phyloP scores from a whole-genome alignment of 176 grass and related monocot genomes.

The Aegilops sharonensis region DNA sequence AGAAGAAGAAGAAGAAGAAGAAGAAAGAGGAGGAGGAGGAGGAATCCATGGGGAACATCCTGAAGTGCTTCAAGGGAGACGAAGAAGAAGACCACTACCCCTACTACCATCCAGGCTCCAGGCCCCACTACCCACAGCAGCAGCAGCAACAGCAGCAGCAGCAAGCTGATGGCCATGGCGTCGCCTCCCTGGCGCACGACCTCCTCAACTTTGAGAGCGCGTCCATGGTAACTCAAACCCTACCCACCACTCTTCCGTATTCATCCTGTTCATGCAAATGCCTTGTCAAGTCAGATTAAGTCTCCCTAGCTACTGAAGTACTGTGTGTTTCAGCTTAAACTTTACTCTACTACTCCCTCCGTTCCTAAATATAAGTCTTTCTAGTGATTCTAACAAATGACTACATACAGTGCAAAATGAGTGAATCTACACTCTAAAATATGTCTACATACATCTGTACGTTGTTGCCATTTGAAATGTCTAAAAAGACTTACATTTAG shows the following conservation, averaged over 20 bases:
- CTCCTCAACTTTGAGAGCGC: conserved; percentile 35
- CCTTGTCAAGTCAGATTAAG: background rate
- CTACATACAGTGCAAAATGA: no score
- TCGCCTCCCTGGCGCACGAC: conserved; percentile 28
- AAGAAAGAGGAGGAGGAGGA: background rate
- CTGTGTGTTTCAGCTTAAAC: background rate
- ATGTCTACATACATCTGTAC: no score
- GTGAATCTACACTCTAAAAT: no score
- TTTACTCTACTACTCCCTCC: background rate
- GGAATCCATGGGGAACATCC: conserved; percentile 24
- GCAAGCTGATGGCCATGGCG: conserved; percentile 4
- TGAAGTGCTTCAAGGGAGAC: conserved; percentile 10
- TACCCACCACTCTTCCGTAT: background rate
- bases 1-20: no score
- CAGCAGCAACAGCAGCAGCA: background rate
- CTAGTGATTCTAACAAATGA: no score
- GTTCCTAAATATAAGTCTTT: no score
- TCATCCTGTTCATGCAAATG: background rate
- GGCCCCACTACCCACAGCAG: background rate
- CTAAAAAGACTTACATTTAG: no score
- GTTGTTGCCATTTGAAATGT: no score
- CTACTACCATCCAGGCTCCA: background rate
- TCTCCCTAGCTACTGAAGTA: background rate
- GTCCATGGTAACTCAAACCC: conserved; percentile 29
- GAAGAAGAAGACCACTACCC: background rate